Evolutionary conservation across 2,329 filamentous ascomycete genomes (phyloP).

Genomic region (Chrysoporthe puriensis): DNA sequence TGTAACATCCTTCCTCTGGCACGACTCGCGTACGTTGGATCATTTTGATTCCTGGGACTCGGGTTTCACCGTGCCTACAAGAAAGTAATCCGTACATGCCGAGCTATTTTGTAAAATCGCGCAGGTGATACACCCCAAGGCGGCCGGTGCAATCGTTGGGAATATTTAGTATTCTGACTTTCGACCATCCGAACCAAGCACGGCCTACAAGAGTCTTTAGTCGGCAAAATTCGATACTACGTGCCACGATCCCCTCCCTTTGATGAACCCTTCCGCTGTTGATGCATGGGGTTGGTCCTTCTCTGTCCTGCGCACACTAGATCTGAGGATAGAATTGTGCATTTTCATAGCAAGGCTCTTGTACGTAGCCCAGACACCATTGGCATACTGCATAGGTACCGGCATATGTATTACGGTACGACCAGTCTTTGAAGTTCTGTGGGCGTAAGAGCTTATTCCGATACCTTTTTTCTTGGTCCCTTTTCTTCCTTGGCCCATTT

Average conservation of each 20-base stretch:
- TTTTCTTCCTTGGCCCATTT: too few relatives aligned
- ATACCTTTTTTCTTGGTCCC: too few relatives aligned
- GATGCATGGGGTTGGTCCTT: too few relatives aligned
- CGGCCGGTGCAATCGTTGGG: not conserved
- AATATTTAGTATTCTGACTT: not conserved
- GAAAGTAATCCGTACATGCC: not conserved
- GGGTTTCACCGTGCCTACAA: not conserved
- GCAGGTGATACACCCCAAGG: not conserved
- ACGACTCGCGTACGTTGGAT: constrained; percentile 2
- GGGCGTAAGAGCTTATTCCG: not conserved
- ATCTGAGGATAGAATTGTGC: not conserved
- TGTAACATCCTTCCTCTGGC: not conserved
- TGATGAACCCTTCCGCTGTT: not conserved
- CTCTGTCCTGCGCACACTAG: not conserved
- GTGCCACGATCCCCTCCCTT: not conserved
- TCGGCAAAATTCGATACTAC: not conserved
- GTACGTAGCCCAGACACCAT: not conserved
- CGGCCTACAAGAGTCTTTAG: not conserved
- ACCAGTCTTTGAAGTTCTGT: not conserved
- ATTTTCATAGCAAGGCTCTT: not conserved
- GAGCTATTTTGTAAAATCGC: constrained; percentile 3
- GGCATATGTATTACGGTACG: not conserved
- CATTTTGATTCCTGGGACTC: not conserved
- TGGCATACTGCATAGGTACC: not conserved
- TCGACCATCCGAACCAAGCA: not conserved